These are phyloP conservation scores for Tritrichomonas musculus DNA, from an alignment of 208 protist genomes.

Conservation along the genomic window DNA sequence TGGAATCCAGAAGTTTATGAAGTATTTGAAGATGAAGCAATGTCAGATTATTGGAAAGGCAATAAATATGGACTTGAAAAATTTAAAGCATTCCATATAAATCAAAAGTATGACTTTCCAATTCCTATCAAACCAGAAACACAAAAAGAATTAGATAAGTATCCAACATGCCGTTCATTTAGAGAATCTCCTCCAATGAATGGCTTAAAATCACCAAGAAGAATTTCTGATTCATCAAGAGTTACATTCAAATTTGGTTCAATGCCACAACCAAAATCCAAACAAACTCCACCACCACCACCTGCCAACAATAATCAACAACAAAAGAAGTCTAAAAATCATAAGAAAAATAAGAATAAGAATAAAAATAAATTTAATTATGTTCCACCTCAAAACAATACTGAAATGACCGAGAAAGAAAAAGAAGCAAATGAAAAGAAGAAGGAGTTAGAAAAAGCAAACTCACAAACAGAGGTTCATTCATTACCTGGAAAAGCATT, in stretches of 20 bases:
- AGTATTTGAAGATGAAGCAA: constrained; percentile 1
- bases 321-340: too few species aligned
- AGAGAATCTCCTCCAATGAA: neutral
- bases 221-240: neutral
- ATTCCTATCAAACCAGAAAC: neutral
- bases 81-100: neutral
- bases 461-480: neutral
- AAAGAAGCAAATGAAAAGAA: neutral
- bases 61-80: neutral
- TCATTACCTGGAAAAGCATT: neutral
- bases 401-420: too few species aligned
- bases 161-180: neutral
- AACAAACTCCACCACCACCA: neutral
- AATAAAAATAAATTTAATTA: too few species aligned
- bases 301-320: too few species aligned
- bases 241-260: neutral
- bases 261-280: neutral
- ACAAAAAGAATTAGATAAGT: neutral
- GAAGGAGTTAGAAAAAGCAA: neutral
- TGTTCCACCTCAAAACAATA: too few species aligned
- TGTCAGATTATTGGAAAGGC: neutral
- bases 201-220: neutral
- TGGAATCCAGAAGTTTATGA: neutral
- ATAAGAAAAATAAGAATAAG: too few species aligned
- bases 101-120: neutral